A percentile compares a stretch with the other conserved stretches of the same genome.
Evolutionary conservation across 2,329 filamentous ascomycete species (phyloP).

Genomic region (Fusarium solani-melongenae): DNA sequence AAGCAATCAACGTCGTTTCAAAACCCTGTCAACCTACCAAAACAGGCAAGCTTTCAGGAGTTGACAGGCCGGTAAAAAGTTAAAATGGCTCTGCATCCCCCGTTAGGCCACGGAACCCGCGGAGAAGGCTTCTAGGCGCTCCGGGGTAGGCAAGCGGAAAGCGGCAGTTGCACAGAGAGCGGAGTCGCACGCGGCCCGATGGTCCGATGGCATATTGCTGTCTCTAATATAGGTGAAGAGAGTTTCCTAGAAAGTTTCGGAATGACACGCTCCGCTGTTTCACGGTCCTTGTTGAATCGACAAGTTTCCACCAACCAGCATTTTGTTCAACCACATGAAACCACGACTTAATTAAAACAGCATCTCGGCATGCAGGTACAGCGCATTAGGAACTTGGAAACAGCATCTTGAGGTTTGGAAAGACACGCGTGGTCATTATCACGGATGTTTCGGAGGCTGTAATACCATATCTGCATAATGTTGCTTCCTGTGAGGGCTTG

Average conservation of each 20-base stretch:
- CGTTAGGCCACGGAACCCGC: not conserved
- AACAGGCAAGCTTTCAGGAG: not conserved
- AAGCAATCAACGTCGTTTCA: not conserved
- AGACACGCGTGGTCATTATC: not conserved
- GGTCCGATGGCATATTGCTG: not conserved
- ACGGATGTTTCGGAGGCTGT: not conserved
- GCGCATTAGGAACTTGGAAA: not conserved
- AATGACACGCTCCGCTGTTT: not conserved
- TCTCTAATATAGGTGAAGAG: not conserved
- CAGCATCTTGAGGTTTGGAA: not conserved
- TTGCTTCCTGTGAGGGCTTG: not conserved
- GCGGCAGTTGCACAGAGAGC: not conserved
- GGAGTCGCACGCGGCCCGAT: not conserved
- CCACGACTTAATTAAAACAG: not conserved
- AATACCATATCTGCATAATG: not conserved
- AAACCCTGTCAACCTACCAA: not conserved
- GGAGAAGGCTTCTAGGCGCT: not conserved
- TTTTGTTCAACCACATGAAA: not conserved
- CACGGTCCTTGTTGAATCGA: not conserved
- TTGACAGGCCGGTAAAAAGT: not conserved
- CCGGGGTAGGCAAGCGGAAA: not conserved
- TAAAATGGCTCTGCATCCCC: not conserved
- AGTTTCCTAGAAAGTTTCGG: not conserved
- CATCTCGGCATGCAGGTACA: not conserved
- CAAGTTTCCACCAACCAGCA: not conserved